These are phyloP conservation scores for Trichosporon sp. DNA, from an alignment of 1,284 basidiomycete genomes.

Conservation along the genomic window DNA sequence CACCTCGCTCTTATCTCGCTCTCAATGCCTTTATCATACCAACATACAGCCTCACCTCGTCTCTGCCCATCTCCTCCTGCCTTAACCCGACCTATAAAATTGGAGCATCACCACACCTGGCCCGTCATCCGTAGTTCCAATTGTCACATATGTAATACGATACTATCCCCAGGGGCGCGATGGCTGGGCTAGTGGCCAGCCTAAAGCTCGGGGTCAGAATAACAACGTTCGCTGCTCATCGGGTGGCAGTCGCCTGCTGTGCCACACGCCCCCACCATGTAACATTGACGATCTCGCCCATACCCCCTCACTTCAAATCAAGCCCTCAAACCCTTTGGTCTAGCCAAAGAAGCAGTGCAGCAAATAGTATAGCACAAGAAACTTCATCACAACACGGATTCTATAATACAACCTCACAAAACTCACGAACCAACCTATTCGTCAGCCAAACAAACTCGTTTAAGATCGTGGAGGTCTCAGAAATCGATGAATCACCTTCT, in stretches of 20 bases:
- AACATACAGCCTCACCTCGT: background rate
- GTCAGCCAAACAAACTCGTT: slow-evolving; percentile 7
- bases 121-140: background rate
- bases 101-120: background rate
- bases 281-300: too few relatives aligned
- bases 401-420: background rate
- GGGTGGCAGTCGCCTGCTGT: too few relatives aligned
- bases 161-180: background rate
- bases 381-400: background rate
- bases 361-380: background rate
- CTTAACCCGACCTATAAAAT: background rate
- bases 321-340: too few relatives aligned
- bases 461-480: slow-evolving; percentile 35
- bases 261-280: too few relatives aligned
- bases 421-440: background rate
- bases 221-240: too few relatives aligned
- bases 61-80: background rate
- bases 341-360: too few relatives aligned
- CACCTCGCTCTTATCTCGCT: background rate
- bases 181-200: too few relatives aligned
- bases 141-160: slow-evolving; percentile 9
- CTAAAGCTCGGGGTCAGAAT: too few relatives aligned
- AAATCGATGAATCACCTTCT: slow-evolving; percentile 52
- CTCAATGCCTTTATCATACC: background rate
- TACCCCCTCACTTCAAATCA: too few relatives aligned